phyloP scores from a whole-genome alignment of 1,284 basidiomycete species.

The Vanrija pseudolonga region DNA sequence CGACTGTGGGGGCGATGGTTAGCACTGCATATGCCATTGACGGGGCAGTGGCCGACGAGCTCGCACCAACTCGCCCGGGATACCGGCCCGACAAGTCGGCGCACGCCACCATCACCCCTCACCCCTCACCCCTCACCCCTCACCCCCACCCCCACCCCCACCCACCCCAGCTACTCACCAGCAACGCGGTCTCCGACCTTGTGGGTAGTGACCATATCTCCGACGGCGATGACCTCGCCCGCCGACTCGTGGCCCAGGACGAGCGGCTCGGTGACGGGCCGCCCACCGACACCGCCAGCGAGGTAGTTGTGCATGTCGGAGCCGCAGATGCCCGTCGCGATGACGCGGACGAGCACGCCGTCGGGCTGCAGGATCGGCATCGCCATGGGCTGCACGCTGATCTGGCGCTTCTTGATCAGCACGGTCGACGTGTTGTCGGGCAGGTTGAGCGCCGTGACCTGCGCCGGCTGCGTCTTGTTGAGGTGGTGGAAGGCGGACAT shows the following conservation, averaged over 20 bases:
- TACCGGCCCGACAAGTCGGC: too few relatives aligned
- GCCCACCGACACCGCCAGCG: constrained; percentile 42
- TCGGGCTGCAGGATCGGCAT: constrained; percentile 44
- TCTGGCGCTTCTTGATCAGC: constrained; percentile 37
- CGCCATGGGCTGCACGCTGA: constrained; percentile 29
- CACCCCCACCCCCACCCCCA: too few relatives aligned
- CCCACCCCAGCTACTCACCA: constrained; percentile 35
- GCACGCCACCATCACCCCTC: too few relatives aligned
- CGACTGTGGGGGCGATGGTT: constrained; percentile 48
- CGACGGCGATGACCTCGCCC: constrained; percentile 46
- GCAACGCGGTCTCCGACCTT: constrained; percentile 52
- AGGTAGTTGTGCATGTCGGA: constrained; percentile 44
- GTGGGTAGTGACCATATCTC: constrained; percentile 41
- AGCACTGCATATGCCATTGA: too few relatives aligned
- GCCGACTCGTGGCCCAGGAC: constrained; percentile 49
- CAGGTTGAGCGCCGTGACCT: constrained; percentile 33
- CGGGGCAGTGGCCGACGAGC: too few relatives aligned
- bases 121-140: too few relatives aligned
- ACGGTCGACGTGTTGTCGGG: constrained; percentile 37
- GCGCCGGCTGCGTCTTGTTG: constrained; percentile 34
- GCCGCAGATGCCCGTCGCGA: constrained; percentile 45
- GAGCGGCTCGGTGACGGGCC: constrained; percentile 44
- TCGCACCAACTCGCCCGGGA: too few relatives aligned
- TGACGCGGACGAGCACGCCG: constrained; percentile 43
- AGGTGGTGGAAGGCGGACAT: constrained; percentile 41